Conservation (phyloP, 208 protist genomes). For the Crithidia fasciculata region DNA sequence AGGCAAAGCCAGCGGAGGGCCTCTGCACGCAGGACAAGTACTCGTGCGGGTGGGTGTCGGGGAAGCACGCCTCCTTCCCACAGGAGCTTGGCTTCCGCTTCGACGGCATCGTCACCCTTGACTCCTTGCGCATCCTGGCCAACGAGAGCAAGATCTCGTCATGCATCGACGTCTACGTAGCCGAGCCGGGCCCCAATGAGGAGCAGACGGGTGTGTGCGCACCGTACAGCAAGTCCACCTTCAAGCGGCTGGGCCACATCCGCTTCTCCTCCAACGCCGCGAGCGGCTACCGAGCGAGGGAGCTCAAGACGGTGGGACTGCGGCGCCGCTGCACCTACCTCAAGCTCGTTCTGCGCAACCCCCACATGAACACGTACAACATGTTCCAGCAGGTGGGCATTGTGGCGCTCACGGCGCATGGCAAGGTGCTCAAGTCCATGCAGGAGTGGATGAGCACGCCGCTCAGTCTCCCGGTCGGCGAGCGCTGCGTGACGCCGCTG, state of each 20-base stretch:
- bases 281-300: slow-evolving; percentile 61
- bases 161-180: slow-evolving; percentile 83
- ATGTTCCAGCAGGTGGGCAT: slow-evolving; percentile 89
- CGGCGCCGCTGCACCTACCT: slow-evolving; percentile 74
- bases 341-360: slow-evolving; percentile 80
- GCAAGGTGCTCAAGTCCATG: slow-evolving; percentile 51
- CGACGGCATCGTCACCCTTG: slow-evolving; percentile 76
- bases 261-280: slow-evolving; percentile 69
- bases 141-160: slow-evolving; percentile 89
- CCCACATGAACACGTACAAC: slow-evolving; percentile 84
- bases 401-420: slow-evolving; percentile 78
- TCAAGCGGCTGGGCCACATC: slow-evolving; percentile 82
- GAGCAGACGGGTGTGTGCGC: slow-evolving; percentile 51
- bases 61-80: slow-evolving; percentile 80
- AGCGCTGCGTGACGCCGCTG: slow-evolving; percentile 57
- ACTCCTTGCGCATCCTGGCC: slow-evolving; percentile 75
- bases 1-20: slow-evolving; percentile 44
- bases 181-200: slow-evolving; percentile 56
- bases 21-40: slow-evolving; percentile 62
- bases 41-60: slow-evolving; percentile 86
- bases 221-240: slow-evolving; percentile 59
- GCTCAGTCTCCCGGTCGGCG: slow-evolving; percentile 55
- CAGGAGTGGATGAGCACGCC: slow-evolving; percentile 33
- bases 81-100: slow-evolving; percentile 91
- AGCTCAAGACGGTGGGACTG: slow-evolving; percentile 92